Conservation (phyloP, 169 alveolate species). For the Perkinsus olseni region DNA sequence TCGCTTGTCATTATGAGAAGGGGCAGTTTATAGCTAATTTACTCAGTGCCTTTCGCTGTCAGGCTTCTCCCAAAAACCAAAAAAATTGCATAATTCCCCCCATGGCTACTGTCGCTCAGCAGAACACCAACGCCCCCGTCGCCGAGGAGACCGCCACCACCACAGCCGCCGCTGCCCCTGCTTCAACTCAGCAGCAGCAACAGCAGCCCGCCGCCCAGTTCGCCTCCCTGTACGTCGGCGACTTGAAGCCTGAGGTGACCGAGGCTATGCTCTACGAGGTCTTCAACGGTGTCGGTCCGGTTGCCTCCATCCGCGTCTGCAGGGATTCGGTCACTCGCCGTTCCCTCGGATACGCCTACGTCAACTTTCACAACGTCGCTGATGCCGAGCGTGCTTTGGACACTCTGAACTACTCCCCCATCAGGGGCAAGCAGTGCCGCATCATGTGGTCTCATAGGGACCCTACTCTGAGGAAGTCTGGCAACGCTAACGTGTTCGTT, state of each 20-base stretch:
- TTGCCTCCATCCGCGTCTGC: constrained; percentile 84
- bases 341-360: constrained; percentile 74
- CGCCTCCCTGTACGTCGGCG: constrained; percentile 86
- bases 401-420: constrained; percentile 76
- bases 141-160: constrained; percentile 5
- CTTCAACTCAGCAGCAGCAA: constrained; percentile 7
- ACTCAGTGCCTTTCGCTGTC: not conserved
- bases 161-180: no score
- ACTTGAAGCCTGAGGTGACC: constrained; percentile 78
- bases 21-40: not conserved
- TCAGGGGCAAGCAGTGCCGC: constrained; percentile 83
- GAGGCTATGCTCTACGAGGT: constrained; percentile 86
- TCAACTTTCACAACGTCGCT: constrained; percentile 63
- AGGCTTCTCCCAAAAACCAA: not conserved
- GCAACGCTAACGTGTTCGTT: constrained; percentile 86
- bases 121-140: not conserved
- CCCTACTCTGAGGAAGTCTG: constrained; percentile 83
- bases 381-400: constrained; percentile 87
- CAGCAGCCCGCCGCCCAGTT: constrained; percentile 39
- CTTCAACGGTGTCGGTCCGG: constrained; percentile 83
- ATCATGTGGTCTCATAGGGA: constrained; percentile 86
- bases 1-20: not conserved
- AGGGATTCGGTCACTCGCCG: constrained; percentile 78
- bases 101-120: not conserved
- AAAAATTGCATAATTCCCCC: not conserved